Base-by-base conservation (phyloP, 139 green algal species). In the Picochlorum sp. region DNA sequence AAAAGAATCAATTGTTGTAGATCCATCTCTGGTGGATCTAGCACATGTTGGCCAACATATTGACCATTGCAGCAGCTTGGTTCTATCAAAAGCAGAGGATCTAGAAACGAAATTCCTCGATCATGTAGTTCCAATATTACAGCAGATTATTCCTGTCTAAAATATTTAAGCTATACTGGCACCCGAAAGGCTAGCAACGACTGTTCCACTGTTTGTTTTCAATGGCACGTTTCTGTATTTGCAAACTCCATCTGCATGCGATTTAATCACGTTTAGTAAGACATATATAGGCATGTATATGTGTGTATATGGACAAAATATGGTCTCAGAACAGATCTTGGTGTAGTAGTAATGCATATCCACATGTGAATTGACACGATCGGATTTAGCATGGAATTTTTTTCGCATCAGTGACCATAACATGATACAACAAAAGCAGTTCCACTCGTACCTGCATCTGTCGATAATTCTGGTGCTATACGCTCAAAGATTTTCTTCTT, bases 401-500 rank as follows among this genome's bases (percentile, higher is more conserved):
- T 21, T 6, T 49, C 44, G 57, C 31, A 64, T 57, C 49, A 44
- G n/a, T 21, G 50, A 20, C 31, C 28, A 69, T 34, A 11, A 21
- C 11, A 28, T 6, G 30, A 15, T 38, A 67, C n/a, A 34, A 59
- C 15, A 37, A 30, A 59, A 59, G 16, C 7, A 18, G 18, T 15
- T 7, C 23, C 23, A 31, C 18, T 55, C 76, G 50, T 65, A 90
- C 82, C 66, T 24, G 74, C 78, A 51, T 83, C 68, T 1, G 82
- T 92, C 34, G 61, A 77, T 45, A 96, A 72, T 50, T 92, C 78
- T 13, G 82, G 80, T 28, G 85, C 77, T 2, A 96, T 72, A 24
- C 73, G 69, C 69, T 95, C 91, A 23, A 92, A 85, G 14, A 92
- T 69, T 75, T 96, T 96, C 79, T 92, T 92, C 75, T 95, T 96